These are phyloP conservation scores for Magnusiomyces magnusii DNA, from an alignment of 1,139 yeast genomes.

Conservation along the genomic window DNA sequence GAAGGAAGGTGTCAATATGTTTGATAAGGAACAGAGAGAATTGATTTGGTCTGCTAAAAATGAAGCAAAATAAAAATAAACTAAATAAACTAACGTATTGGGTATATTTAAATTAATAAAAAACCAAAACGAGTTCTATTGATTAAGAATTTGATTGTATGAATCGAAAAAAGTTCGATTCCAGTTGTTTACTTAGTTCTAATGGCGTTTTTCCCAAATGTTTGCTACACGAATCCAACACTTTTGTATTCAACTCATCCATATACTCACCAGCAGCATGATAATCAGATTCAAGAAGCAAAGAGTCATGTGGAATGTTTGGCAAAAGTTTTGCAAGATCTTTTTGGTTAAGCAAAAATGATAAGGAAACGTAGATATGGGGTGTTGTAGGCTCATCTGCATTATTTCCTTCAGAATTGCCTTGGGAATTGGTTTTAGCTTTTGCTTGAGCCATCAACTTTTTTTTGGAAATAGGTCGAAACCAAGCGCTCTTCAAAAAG, in stretches of 20 bases:
- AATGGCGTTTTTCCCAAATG: slow-evolving; percentile 8
- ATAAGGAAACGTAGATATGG: slow-evolving; percentile 45
- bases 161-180: slow-evolving; percentile 9
- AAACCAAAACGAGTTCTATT: too few species aligned
- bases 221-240: slow-evolving; percentile 6
- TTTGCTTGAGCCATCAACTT: slow-evolving; percentile 4
- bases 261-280: slow-evolving; percentile 28
- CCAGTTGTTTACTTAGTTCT: slow-evolving; percentile 12
- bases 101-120: too few species aligned
- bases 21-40: slow-evolving; percentile 30
- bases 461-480: slow-evolving; percentile 25
- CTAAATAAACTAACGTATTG: too few species aligned
- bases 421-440: background rate
- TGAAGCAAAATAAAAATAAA: too few species aligned
- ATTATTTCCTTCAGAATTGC: too few species aligned
- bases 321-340: slow-evolving; percentile 28
- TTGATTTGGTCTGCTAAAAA: slow-evolving; percentile 16
- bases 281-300: slow-evolving; percentile 51
- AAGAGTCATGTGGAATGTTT: slow-evolving; percentile 34
- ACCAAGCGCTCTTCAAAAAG: slow-evolving; percentile 50
- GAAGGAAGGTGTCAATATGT: slow-evolving; percentile 35
- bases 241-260: slow-evolving; percentile 18
- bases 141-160: background rate
- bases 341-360: slow-evolving; percentile 49
- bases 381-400: slow-evolving; percentile 13